These are phyloP conservation scores for Mycothermus thermophilus DNA, from an alignment of 495 filamentous ascomycete species.

Conservation along the genomic window DNA sequence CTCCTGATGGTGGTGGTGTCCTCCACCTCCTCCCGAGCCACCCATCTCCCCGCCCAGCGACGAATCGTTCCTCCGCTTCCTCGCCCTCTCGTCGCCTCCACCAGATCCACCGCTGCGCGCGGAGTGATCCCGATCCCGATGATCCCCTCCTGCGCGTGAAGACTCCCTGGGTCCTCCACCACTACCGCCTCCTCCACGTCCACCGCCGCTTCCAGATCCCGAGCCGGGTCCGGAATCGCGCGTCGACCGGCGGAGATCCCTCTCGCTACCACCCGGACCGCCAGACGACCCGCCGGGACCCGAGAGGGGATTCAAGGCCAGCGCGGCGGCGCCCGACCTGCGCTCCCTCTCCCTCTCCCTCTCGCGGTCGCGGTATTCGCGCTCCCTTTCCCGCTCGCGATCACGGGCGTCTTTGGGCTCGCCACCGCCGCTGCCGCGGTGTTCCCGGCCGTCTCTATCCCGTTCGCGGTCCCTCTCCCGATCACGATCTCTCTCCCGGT, in stretches of 20 bases:
- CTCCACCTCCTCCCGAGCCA: slow-evolving; percentile 7
- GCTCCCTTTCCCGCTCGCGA: not conserved
- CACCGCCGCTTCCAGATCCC: slow-evolving; percentile 3
- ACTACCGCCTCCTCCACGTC: slow-evolving; percentile 6
- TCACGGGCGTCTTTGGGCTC: slow-evolving; percentile 24
- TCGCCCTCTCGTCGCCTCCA: slow-evolving; percentile 14
- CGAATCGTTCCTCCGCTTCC: slow-evolving; percentile 24
- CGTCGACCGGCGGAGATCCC: slow-evolving; percentile 15
- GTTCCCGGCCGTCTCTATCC: slow-evolving; percentile 2
- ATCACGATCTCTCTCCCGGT: not conserved
- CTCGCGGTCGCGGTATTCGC: slow-evolving; percentile 23
- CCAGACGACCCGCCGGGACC: not conserved
- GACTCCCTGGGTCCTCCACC: no score
- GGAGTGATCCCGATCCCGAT: no score
- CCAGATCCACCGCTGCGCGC: slow-evolving; percentile 8
- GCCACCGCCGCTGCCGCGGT: not conserved
- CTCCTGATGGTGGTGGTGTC: slow-evolving; percentile 12
- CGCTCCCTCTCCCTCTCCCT: slow-evolving; percentile 19
- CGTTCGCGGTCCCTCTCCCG: not conserved
- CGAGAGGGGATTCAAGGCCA: no score
- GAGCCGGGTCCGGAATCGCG: slow-evolving; percentile 12
- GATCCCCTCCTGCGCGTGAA: no score
- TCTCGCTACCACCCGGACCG: slow-evolving; percentile 7
- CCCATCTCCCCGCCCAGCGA: no score
- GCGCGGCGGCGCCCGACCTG: slow-evolving; percentile 18